These are phyloP conservation scores for Xylariales sp. DNA, from an alignment of 2,329 filamentous ascomycete genomes.

Conservation along the genomic window DNA sequence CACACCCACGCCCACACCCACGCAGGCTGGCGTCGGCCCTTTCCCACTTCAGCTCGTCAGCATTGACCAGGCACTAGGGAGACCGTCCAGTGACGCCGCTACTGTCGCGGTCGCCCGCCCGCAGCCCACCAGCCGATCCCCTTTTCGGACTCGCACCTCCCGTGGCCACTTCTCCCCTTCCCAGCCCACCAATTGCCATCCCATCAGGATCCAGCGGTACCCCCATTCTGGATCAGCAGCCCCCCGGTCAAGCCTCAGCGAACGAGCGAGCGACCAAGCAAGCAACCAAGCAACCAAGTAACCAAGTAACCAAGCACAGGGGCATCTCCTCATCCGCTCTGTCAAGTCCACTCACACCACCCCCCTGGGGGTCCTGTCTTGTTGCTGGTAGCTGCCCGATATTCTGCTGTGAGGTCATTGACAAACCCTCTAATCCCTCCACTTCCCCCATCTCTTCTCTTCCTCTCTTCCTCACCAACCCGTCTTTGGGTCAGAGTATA, in stretches of 20 bases:
- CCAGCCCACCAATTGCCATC: neutral
- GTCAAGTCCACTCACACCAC: too few relatives aligned
- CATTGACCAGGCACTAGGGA: constrained; percentile 4
- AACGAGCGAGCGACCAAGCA: too few relatives aligned
- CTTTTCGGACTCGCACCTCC: neutral
- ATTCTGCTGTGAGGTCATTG: too few relatives aligned
- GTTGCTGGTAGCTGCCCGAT: too few relatives aligned
- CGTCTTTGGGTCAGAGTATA: too few relatives aligned
- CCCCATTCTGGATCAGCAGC: neutral
- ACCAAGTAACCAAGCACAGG: too few relatives aligned
- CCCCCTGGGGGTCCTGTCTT: too few relatives aligned
- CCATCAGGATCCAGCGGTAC: constrained; percentile 1
- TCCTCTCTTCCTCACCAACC: neutral
- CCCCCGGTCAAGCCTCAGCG: neutral
- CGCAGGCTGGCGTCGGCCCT: neutral
- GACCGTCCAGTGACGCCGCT: constrained; percentile 2
- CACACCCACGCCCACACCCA: too few relatives aligned
- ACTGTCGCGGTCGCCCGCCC: constrained; percentile 1
- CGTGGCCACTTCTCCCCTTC: neutral
- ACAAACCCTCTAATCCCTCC: too few relatives aligned
- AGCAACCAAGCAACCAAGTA: too few relatives aligned
- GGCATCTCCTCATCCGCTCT: too few relatives aligned
- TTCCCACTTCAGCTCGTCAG: constrained; percentile 1
- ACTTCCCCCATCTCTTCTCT: too few relatives aligned
- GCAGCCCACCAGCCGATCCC: constrained; percentile 2